Conservation (phyloP, 352 stramenopile species). For the Phytophthora pistaciae region DNA sequence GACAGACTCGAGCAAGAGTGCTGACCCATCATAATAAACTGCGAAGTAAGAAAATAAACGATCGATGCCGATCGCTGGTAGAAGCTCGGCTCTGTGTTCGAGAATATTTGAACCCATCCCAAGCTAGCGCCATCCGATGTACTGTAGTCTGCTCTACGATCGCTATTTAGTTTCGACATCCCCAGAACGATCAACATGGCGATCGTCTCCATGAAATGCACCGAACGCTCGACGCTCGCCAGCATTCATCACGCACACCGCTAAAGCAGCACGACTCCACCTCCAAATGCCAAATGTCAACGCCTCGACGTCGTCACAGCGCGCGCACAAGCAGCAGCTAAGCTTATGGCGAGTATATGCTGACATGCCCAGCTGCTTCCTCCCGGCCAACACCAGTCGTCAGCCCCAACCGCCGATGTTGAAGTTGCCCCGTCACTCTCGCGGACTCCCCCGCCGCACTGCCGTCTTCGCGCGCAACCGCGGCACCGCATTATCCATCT, state of each 20-base stretch:
- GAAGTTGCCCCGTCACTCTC: neutral
- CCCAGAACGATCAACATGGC: neutral
- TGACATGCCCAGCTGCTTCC: too few relatives aligned
- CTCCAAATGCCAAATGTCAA: neutral
- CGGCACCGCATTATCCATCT: neutral
- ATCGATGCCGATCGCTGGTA: neutral
- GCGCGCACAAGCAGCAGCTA: neutral
- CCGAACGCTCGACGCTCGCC: neutral
- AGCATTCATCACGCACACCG: neutral
- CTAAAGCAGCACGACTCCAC: neutral
- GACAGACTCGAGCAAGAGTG: too few relatives aligned
- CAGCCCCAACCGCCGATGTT: neutral
- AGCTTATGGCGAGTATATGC: too few relatives aligned
- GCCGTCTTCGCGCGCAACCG: neutral
- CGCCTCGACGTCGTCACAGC: neutral
- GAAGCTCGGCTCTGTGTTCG: neutral
- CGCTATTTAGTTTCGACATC: neutral
- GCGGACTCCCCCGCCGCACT: neutral
- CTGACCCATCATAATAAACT: too few relatives aligned
- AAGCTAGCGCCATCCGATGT: slow-evolving; percentile 10
- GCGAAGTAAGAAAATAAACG: too few relatives aligned
- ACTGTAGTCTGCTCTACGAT: slow-evolving; percentile 7
- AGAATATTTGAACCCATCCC: slow-evolving; percentile 5
- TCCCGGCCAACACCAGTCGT: too few relatives aligned
- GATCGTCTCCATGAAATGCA: neutral